Evolutionary conservation across 2,329 filamentous ascomycete genomes (phyloP).

Genomic region (Exophiala sp.): DNA sequence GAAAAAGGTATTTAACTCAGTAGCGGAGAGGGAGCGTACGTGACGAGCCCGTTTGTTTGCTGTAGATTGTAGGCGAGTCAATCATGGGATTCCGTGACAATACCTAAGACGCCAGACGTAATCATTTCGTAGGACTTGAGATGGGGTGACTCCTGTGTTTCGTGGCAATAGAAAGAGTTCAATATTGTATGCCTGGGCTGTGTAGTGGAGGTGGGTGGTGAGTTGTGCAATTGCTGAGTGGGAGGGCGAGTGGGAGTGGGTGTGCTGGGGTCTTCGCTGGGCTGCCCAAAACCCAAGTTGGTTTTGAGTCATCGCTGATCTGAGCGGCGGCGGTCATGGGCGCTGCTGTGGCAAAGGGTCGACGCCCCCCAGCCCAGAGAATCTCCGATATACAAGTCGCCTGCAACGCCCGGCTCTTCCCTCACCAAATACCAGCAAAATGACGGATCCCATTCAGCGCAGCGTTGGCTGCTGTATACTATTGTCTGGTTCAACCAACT

Average conservation of each 20-base stretch:
- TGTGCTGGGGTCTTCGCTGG: not conserved
- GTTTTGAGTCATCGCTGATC: constrained; percentile 24
- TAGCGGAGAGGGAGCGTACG: too few relatives aligned
- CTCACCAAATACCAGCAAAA: constrained; percentile 12
- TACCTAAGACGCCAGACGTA: too few relatives aligned
- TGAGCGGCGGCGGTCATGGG: constrained; percentile 9
- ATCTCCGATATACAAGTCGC: not conserved
- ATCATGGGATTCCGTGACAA: too few relatives aligned
- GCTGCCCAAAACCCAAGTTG: not conserved
- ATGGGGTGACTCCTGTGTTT: not conserved
- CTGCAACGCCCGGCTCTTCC: constrained; percentile 1
- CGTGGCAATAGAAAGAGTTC: not conserved
- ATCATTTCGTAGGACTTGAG: not conserved
- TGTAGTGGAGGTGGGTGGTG: not conserved
- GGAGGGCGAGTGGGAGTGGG: not conserved
- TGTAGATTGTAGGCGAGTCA: too few relatives aligned
- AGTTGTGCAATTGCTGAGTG: not conserved
- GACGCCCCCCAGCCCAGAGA: constrained; percentile 15
- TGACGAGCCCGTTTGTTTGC: too few relatives aligned
- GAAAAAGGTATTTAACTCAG: too few relatives aligned
- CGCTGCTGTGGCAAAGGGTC: constrained; percentile 2
- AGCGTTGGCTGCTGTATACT: constrained; percentile 20
- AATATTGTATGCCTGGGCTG: not conserved
- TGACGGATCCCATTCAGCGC: constrained; percentile 18
- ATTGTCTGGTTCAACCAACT: not conserved